Conservation (phyloP, 805 yeast genomes). For the Lachancea sp. region DNA sequence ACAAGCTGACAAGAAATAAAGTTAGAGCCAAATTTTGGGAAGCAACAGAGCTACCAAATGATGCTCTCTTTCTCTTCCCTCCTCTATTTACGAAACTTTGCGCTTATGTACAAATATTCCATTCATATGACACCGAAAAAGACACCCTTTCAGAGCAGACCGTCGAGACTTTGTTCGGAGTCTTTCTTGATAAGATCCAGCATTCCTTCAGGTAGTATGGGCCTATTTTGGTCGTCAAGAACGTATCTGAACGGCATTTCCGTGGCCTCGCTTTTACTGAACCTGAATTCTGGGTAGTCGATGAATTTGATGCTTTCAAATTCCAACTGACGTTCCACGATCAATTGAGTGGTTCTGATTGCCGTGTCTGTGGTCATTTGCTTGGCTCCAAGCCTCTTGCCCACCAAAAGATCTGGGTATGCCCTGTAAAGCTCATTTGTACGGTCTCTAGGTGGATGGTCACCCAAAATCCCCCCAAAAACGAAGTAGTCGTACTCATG, state of each 20-base stretch:
- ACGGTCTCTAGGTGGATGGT: conserved; percentile 86
- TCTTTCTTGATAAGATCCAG: conserved; percentile 76
- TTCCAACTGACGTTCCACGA: conserved; percentile 48
- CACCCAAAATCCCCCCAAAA: conserved; percentile 94
- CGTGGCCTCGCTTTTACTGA: conserved; percentile 81
- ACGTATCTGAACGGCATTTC: conserved; percentile 98
- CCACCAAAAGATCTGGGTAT: conserved; percentile 63
- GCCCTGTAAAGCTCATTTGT: conserved; percentile 79
- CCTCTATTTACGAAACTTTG: background rate
- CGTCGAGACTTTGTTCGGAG: conserved; percentile 76
- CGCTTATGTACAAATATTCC: background rate
- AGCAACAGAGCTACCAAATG: background rate
- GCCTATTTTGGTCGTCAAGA: conserved; percentile 52
- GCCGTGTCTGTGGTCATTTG: conserved; percentile 99
- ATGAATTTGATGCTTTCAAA: conserved; percentile 77
- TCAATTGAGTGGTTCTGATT: conserved; percentile 79
- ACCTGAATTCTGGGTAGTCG: conserved; percentile 91
- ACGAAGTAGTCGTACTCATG: conserved; percentile 75
- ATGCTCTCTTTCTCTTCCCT: too few relatives aligned
- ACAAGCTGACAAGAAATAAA: conserved; percentile 3
- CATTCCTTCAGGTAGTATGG: conserved; percentile 92
- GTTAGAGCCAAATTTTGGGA: background rate
- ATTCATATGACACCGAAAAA: background rate
- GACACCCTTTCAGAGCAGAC: conserved; percentile 33
- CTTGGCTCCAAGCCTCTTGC: conserved; percentile 77